Evolutionary conservation across 208 protist genomes (phyloP), one percentile per base, ranked within the genome.

Genomic region (Crithidia brevicula): DNA sequence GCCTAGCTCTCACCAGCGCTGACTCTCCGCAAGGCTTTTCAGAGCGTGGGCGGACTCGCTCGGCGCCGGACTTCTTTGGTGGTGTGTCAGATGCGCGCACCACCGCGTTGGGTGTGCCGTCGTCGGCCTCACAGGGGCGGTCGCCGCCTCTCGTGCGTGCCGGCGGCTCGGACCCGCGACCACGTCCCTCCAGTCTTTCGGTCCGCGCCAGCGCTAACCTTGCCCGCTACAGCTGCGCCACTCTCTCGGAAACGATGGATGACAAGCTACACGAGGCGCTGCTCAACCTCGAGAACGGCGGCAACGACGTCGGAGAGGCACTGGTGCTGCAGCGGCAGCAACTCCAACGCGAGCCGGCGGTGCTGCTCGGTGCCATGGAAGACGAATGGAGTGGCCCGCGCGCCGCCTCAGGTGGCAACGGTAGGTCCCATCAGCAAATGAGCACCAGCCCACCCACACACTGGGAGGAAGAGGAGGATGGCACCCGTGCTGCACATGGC

Each of bases 211-310:
- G 65, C 33, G 40, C 3, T 31, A 57, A 7, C 18, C 8, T 25
- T 1, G 20, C 27, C 0, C 56, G 15, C 58, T 47, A 50, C 46
- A 78, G 59, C 23, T 22, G 46, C 36, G 63, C 68, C 42, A 83
- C 74, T 33, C 83, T 81, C 30, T 57, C 54, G 20, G 86, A 95
- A 18, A 91, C 89, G 8, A 81, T 81, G 38, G 89, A 95, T 62
- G 84, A 90, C 40, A 63, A 53, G 33, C 67, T 95, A 20, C 60
- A 88, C 72, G 80, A 88, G 33, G 81, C 72, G 15, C 50, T 95
- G 52, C 52, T 68, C 22, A 33, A 74, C 18, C 59, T 95, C n/a
- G 89, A 95, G 62, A 69, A 73, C 25, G 57, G 36, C n/a, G 56
- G 67, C 0, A 16, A 40, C 43, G 36, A 38, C 6, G 49, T 71